These are phyloP conservation scores for Plenodomus biglobosus DNA, from an alignment of 2,329 filamentous ascomycete species.

Conservation along the genomic window DNA sequence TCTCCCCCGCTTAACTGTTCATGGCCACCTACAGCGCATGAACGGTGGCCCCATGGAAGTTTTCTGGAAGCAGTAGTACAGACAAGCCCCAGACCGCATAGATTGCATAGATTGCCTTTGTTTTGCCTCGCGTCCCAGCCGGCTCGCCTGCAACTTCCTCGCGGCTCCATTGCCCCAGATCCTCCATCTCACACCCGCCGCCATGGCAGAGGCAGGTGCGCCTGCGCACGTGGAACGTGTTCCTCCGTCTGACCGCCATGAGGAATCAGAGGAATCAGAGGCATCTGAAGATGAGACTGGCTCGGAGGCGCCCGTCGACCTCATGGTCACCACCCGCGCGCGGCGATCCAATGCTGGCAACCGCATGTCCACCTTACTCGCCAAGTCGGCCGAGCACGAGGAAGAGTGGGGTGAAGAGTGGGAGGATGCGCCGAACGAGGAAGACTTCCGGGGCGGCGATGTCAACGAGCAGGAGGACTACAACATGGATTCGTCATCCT, in stretches of 20 bases:
- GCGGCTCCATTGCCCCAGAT: background rate
- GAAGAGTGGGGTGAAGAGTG: constrained; percentile 56
- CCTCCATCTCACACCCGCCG: background rate
- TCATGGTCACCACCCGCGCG: constrained; percentile 44
- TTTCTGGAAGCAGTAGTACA: constrained; percentile 27
- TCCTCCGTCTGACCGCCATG: constrained; percentile 15
- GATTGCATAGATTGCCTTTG: constrained; percentile 13
- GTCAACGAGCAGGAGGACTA: constrained; percentile 67
- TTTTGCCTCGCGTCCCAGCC: constrained; percentile 22
- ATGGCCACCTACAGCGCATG: constrained; percentile 17
- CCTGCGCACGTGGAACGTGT: background rate
- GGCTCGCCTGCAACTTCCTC: constrained; percentile 32
- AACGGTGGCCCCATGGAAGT: constrained; percentile 20
- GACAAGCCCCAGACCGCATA: constrained; percentile 25
- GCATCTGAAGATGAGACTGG: constrained; percentile 32
- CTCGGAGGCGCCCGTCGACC: constrained; percentile 32
- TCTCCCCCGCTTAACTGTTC: constrained; percentile 5
- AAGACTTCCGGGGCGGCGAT: constrained; percentile 54
- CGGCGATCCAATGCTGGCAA: constrained; percentile 46
- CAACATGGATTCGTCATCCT: constrained; percentile 77
- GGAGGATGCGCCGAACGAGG: constrained; percentile 65
- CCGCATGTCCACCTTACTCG: constrained; percentile 45
- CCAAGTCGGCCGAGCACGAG: constrained; percentile 34
- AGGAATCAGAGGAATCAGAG: constrained; percentile 10
- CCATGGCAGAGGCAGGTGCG: constrained; percentile 13